phyloP scores from a whole-genome alignment of 352 stramenopile species.

The Phytophthora multivora region DNA sequence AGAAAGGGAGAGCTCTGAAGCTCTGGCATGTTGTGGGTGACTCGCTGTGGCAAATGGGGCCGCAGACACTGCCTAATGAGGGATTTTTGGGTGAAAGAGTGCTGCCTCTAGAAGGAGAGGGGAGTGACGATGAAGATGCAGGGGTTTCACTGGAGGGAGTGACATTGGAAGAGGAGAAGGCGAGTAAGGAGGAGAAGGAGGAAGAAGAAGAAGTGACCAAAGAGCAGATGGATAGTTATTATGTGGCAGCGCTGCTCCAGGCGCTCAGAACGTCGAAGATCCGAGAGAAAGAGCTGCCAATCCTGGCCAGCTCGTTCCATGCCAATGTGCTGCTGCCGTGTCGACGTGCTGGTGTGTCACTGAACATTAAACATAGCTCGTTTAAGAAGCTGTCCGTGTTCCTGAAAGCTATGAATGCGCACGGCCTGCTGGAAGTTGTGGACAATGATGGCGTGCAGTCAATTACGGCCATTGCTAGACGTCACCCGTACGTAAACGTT shows the following conservation, averaged over 20 bases:
- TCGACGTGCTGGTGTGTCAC: constrained; percentile 50
- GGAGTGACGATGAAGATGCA: constrained; percentile 25
- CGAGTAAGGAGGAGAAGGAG: constrained; percentile 7
- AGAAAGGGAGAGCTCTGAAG: constrained; percentile 72
- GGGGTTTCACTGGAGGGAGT: constrained; percentile 38
- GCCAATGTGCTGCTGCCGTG: constrained; percentile 65
- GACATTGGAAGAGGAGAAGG: constrained; percentile 47
- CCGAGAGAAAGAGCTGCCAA: constrained; percentile 80
- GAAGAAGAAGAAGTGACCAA: constrained; percentile 46
- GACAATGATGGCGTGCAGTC: constrained; percentile 85
- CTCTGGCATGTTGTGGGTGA: constrained; percentile 77
- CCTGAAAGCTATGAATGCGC: constrained; percentile 60
- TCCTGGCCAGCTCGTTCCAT: constrained; percentile 82
- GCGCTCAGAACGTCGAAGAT: constrained; percentile 53
- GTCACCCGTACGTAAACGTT: constrained; percentile 69
- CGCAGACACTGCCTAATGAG: constrained; percentile 67
- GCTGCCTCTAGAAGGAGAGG: constrained; percentile 33
- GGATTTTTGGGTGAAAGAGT: constrained; percentile 59
- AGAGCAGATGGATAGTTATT: constrained; percentile 78
- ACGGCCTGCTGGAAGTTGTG: constrained; percentile 55
- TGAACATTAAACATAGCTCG: constrained; percentile 81
- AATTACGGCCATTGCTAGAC: constrained; percentile 64
- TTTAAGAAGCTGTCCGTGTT: constrained; percentile 87
- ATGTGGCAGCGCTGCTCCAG: constrained; percentile 68
- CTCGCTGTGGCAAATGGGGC: constrained; percentile 76